phyloP scores from a whole-genome alignment of 1,284 basidiomycete species.

The Ganoderma multipileum region DNA sequence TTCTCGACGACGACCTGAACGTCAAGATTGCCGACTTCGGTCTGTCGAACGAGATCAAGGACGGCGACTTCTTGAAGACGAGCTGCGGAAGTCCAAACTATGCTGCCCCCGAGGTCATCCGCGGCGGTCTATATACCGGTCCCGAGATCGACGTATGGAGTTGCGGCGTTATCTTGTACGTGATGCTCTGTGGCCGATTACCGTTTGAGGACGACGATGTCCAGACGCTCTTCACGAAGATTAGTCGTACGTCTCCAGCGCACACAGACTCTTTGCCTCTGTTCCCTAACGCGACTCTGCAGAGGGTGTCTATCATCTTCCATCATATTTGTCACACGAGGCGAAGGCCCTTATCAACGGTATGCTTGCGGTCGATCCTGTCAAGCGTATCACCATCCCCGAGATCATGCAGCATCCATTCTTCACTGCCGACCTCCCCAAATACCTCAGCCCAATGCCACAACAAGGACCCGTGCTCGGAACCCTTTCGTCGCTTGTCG shows the following conservation, averaged over 20 bases:
- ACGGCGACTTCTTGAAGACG: conserved; percentile 94
- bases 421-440: conserved; percentile 85
- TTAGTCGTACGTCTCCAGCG: conserved; percentile 71
- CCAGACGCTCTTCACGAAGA: conserved; percentile 90
- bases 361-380: conserved; percentile 92
- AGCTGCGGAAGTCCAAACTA: conserved; percentile 97
- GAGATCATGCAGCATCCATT: conserved; percentile 91
- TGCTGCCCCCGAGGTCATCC: conserved; percentile 95
- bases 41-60: conserved; percentile 91
- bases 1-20: conserved; percentile 80
- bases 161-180: conserved; percentile 94
- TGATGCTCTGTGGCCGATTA: conserved; percentile 91
- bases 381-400: conserved; percentile 90
- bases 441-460: conserved; percentile 87
- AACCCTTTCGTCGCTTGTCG: conserved; percentile 72
- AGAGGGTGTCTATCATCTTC: conserved; percentile 90
- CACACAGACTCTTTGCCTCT: background rate
- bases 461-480: conserved; percentile 81
- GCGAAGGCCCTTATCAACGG: conserved; percentile 80
- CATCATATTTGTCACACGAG: conserved; percentile 78
- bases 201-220: conserved; percentile 98
- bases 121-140: conserved; percentile 91
- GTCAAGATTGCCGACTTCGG: conserved; percentile 98
- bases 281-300: conserved; percentile 22
- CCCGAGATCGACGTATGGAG: conserved; percentile 99